Percentiles rank a stretch among this genome's conserved stretches.
These are phyloP conservation scores for Gossypium raimondii DNA, from an alignment of 345 rosid species.

Conservation along the genomic window DNA sequence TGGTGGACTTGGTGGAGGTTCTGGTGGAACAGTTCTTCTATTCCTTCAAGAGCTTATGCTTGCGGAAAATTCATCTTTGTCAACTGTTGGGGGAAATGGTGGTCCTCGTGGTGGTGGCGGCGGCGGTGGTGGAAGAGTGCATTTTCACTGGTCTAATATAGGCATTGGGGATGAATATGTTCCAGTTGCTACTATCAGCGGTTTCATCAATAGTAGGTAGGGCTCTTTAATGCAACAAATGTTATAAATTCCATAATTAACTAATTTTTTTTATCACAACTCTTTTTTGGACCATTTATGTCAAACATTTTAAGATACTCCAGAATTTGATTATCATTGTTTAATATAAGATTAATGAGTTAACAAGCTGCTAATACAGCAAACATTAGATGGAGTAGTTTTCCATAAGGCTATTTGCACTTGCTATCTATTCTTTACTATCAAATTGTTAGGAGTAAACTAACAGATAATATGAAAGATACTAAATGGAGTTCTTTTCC, in stretches of 20 bases:
- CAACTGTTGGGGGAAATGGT: conserved; percentile 81
- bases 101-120: conserved; percentile 91
- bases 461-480: background rate
- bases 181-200: conserved; percentile 68
- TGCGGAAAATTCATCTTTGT: conserved; percentile 57
- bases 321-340: background rate
- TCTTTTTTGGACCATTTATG: background rate
- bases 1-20: conserved; percentile 96
- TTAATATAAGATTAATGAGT: background rate
- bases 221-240: background rate
- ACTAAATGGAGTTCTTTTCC: background rate
- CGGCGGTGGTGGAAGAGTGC: conserved; percentile 98
- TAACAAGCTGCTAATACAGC: background rate
- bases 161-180: conserved; percentile 66
- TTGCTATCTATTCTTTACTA: background rate
- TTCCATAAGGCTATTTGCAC: background rate
- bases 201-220: conserved; percentile 70
- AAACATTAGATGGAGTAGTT: background rate
- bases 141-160: conserved; percentile 92
- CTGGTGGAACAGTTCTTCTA: conserved; percentile 97
- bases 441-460: background rate
- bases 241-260: background rate
- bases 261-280: background rate
- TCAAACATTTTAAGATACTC: background rate
- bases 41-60: conserved; percentile 82